Conservation (phyloP, 2,329 filamentous ascomycete genomes). For the Periconia sp. region DNA sequence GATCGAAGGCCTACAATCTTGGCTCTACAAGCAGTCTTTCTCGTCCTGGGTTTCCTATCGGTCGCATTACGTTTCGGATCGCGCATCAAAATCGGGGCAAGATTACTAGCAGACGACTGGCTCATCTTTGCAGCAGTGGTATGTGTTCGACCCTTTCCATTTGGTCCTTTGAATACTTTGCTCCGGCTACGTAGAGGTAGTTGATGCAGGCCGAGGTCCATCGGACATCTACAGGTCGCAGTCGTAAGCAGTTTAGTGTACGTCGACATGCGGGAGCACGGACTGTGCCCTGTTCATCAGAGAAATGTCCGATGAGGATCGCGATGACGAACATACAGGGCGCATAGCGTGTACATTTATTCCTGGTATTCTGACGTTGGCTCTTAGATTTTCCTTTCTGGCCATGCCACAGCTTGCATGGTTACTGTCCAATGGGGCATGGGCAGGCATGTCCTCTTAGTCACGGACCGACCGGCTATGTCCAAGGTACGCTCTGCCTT, state of each 20-base stretch:
- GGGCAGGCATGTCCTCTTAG: constrained; percentile 9
- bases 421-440: constrained; percentile 3
- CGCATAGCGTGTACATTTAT: not conserved
- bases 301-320: not conserved
- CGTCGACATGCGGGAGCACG: not conserved
- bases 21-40: constrained; percentile 4
- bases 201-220: not conserved
- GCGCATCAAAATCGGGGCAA: constrained; percentile 9
- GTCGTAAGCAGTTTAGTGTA: not conserved
- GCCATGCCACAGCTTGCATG: not conserved
- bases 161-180: not conserved
- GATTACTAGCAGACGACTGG: constrained; percentile 13
- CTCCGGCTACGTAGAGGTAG: not conserved
- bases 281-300: not conserved
- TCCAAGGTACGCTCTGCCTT: constrained; percentile 4
- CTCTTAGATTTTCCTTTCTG: not conserved
- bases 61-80: constrained; percentile 8
- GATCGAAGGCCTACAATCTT: constrained; percentile 8
- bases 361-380: not conserved
- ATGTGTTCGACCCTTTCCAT: not conserved
- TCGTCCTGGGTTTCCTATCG: constrained; percentile 6
- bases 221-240: not conserved
- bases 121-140: constrained; percentile 10
- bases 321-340: not conserved
- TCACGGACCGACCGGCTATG: constrained; percentile 4